These are phyloP conservation scores for Pythium sukuiense DNA, from an alignment of 352 stramenopile species.

Conservation along the genomic window DNA sequence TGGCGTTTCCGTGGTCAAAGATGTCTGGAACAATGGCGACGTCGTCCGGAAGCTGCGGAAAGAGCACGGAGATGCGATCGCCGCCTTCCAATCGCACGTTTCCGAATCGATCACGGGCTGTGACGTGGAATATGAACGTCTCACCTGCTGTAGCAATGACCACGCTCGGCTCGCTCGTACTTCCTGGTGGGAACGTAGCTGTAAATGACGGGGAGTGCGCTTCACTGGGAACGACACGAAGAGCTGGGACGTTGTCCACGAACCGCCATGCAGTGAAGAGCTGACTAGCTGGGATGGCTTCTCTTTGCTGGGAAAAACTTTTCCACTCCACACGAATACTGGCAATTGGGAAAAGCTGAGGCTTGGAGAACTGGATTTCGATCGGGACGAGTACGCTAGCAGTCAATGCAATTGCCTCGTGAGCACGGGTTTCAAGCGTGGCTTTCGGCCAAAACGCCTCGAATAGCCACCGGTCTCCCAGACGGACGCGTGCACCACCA, in stretches of 20 bases:
- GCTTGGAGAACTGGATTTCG: constrained; percentile 58
- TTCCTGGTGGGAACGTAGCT: constrained; percentile 13
- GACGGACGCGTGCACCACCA: constrained; percentile 34
- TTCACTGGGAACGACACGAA: constrained; percentile 13
- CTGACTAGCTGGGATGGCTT: constrained; percentile 41
- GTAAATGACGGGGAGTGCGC: constrained; percentile 25
- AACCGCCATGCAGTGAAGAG: constrained; percentile 61
- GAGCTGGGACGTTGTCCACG: constrained; percentile 49
- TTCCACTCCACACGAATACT: constrained; percentile 48
- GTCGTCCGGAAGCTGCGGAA: constrained; percentile 18
- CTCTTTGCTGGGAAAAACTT: constrained; percentile 46
- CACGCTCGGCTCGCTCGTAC: neutral
- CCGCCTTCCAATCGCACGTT: constrained; percentile 20
- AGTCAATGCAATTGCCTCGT: constrained; percentile 25
- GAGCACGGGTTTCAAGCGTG: constrained; percentile 10
- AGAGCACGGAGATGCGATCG: constrained; percentile 20
- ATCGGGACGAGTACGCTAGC: constrained; percentile 44
- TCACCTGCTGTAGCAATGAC: constrained; percentile 16
- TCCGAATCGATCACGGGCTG: constrained; percentile 24
- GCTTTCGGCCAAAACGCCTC: constrained; percentile 24
- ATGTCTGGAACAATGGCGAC: constrained; percentile 8
- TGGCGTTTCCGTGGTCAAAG: constrained; percentile 11
- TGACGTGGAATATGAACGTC: constrained; percentile 17
- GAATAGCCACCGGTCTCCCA: constrained; percentile 25
- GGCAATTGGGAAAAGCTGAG: constrained; percentile 29